Percentiles rank a stretch among this genome's conserved stretches.
These are phyloP conservation scores for Nemania sp. DNA, from an alignment of 2,329 filamentous ascomycete genomes.

Conservation along the genomic window DNA sequence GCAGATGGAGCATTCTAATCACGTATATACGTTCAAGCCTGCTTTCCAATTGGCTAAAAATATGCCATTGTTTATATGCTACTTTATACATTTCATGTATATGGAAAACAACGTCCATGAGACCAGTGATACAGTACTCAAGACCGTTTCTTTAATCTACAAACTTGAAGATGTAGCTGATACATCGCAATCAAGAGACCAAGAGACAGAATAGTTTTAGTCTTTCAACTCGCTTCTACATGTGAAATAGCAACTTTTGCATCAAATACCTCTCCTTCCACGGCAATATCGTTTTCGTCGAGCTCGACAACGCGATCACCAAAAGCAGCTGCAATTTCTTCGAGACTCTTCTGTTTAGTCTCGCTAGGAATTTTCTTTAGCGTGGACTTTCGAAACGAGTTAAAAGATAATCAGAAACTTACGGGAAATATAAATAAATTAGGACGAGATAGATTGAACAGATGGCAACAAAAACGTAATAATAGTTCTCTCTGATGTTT, in stretches of 20 bases:
- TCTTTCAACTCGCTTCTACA: slow-evolving; percentile 2
- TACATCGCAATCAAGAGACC: not conserved
- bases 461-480: slow-evolving; percentile 69
- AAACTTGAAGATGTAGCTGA: not conserved
- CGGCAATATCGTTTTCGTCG: slow-evolving; percentile 14
- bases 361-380: slow-evolving; percentile 49
- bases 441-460: slow-evolving; percentile 63
- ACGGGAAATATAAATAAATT: slow-evolving; percentile 66
- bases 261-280: slow-evolving; percentile 13
- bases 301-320: slow-evolving; percentile 58
- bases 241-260: slow-evolving; percentile 6
- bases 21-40: too few species aligned
- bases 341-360: slow-evolving; percentile 61
- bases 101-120: not conserved
- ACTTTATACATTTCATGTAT: not conserved
- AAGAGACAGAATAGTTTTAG: not conserved
- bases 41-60: too few species aligned
- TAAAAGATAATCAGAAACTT: not conserved
- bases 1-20: too few species aligned
- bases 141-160: not conserved
- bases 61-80: not conserved
- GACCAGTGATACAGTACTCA: not conserved
- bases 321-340: slow-evolving; percentile 62
- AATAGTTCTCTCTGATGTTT: slow-evolving; percentile 69
- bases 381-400: not conserved